Base-by-base conservation (phyloP, 257 asterid species). In the Ophiorrhiza pumila region DNA sequence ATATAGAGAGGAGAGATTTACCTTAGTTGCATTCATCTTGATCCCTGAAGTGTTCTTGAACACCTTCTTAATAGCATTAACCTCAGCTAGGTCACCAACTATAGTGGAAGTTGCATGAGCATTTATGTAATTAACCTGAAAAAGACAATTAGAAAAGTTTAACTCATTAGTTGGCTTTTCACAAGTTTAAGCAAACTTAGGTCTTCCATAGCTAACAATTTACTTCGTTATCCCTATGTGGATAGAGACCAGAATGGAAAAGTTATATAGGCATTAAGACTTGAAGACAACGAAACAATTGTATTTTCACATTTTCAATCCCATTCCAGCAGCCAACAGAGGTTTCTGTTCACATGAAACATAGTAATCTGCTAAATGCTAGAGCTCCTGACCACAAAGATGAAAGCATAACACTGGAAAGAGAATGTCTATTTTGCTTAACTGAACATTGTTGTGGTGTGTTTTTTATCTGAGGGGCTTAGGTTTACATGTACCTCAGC, bases 81-180 rank as follows among this genome's bases (percentile, higher is more conserved):
- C 80, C 89, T 92, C 98, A 2, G 98, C 97, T 59, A 92, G 79
- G 81, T 92, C 98, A 76, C 98, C 98, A 23, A 90, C 98, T 42
- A 92, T 11, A 37, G 97, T 92, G 65, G 98, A 92, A 75, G 98
- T 92, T 64, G 98, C 98, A 79, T 92, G 98, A 56, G 97, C 97
- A 76, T 92, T 92, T 60, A 92, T 92, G 85, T 90, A 92, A 79
- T 92, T 92, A 69, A 92, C 98, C 98, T 92, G 89, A 78, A 74
- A 83, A 61, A n/a, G 56, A 80, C 32, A 67, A 13, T 23, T 17
- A 60, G 55, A 71, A 37, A 29, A 72, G 17, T 1, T 8, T 49
- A 34, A 65, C 34, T 74, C 35, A 3, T 31, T 22, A 23, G n/a
- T 45, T 11, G 52, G 50, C 11, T 55, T 55, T 56, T 56, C 31